A percentile compares a stretch with the other conserved stretches of the same genome.
Conservation (phyloP, 106 monocot species). For the Dendrobium officinale region DNA sequence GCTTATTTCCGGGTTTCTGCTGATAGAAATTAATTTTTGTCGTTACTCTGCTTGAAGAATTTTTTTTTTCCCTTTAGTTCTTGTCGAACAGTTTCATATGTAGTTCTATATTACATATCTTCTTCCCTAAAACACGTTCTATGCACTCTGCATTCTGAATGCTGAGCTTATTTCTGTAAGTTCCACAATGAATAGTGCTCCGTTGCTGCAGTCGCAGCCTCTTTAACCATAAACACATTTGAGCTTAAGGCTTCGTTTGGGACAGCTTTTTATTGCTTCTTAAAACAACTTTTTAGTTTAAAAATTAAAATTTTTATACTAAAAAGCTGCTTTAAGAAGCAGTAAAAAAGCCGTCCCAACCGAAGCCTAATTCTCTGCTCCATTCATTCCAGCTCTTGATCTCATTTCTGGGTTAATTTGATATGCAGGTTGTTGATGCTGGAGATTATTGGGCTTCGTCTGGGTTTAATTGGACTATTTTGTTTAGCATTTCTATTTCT, state of each 20-base stretch:
- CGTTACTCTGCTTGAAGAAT: too few species aligned
- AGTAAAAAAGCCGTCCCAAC: too few species aligned
- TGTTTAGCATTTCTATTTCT: slow-evolving; percentile 76
- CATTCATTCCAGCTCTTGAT: not conserved
- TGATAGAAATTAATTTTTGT: too few species aligned
- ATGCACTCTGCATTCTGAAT: not conserved
- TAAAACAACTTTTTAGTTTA: too few species aligned
- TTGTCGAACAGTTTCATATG: not conserved
- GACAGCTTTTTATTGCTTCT: too few species aligned
- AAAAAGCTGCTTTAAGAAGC: too few species aligned
- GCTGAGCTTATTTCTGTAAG: not conserved
- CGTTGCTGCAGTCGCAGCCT: not conserved
- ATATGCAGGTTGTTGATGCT: slow-evolving; percentile 44
- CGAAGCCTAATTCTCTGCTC: too few species aligned
- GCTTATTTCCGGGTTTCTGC: too few species aligned
- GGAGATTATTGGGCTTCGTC: slow-evolving; percentile 35
- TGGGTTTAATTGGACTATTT: slow-evolving; percentile 66
- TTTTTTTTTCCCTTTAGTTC: too few species aligned
- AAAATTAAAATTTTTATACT: too few species aligned
- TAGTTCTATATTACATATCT: not conserved
- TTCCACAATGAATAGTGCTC: too few species aligned
- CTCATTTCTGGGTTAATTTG: not conserved
- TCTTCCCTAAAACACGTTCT: not conserved
- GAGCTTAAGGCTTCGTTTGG: too few species aligned
- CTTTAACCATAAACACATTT: not conserved